phyloP scores from a whole-genome alignment of 2,329 filamentous ascomycete species.

The Biscogniauxia mediterranea region DNA sequence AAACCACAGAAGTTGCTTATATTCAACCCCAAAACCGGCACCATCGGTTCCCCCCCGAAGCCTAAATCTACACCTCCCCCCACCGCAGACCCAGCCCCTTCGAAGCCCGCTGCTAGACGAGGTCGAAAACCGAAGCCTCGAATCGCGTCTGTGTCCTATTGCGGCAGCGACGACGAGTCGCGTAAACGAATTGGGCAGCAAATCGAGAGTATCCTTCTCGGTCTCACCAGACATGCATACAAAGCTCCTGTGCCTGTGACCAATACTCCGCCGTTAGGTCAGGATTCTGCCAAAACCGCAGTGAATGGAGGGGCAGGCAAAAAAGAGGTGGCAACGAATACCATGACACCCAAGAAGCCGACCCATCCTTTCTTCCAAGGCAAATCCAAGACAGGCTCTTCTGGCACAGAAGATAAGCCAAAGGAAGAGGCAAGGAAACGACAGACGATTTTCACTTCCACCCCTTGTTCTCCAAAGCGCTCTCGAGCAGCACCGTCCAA shows the following conservation, averaged over 20 bases:
- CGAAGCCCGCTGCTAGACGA: constrained; percentile 28
- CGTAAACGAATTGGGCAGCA: constrained; percentile 52
- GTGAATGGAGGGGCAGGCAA: not conserved
- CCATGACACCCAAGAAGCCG: constrained; percentile 18
- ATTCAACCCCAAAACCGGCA: constrained; percentile 60
- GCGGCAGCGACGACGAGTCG: constrained; percentile 45
- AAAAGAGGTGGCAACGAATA: constrained; percentile 1
- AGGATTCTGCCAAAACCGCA: constrained; percentile 3
- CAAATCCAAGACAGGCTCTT: constrained; percentile 40
- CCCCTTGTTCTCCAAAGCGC: constrained; percentile 51
- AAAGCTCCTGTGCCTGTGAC: constrained; percentile 21
- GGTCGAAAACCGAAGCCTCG: constrained; percentile 38
- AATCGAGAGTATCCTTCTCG: constrained; percentile 61
- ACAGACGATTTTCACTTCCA: constrained; percentile 48
- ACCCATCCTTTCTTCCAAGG: constrained; percentile 66
- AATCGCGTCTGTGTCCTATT: constrained; percentile 61
- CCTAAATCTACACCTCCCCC: constrained; percentile 40
- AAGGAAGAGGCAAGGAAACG: constrained; percentile 30
- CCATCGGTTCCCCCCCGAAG: constrained; percentile 60
- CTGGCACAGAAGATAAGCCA: constrained; percentile 19
- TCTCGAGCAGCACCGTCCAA: constrained; percentile 30
- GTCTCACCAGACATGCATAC: constrained; percentile 21
- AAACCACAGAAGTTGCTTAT: constrained; percentile 51
- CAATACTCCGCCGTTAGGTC: constrained; percentile 15
- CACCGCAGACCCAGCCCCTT: constrained; percentile 6